phyloP scores from a whole-genome alignment of 352 stramenopile genomes.

The Thalassiosira mediterranea region DNA sequence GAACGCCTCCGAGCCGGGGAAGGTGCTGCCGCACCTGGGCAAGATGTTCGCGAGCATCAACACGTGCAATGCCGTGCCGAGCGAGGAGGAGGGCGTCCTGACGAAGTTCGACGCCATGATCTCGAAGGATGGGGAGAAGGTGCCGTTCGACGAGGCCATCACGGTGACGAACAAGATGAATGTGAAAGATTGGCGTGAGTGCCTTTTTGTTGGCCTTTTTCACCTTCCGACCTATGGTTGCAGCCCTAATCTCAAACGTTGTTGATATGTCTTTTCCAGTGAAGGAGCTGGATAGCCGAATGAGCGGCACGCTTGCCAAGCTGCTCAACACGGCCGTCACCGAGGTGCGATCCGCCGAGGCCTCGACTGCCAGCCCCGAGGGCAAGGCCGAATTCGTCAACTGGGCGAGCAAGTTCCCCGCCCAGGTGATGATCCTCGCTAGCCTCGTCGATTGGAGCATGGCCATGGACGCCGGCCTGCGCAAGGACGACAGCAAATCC shows the following conservation, averaged over 20 bases:
- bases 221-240: no score
- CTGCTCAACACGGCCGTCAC: conserved; percentile 93
- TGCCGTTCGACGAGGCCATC: conserved; percentile 92
- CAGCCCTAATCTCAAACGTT: no score
- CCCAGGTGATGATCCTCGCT: conserved; percentile 98
- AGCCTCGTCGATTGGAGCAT: conserved; percentile 97
- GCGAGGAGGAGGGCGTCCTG: conserved; percentile 66
- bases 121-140: conserved; percentile 98
- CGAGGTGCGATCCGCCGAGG: conserved; percentile 67
- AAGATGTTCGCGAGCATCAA: conserved; percentile 99
- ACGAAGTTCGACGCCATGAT: conserved; percentile 91
- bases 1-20: conserved; percentile 97
- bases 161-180: conserved; percentile 92
- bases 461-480: conserved; percentile 91
- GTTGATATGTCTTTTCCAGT: conserved; percentile 62
- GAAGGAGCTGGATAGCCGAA: conserved; percentile 95
- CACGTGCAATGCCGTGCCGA: conserved; percentile 61
- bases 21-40: conserved; percentile 94
- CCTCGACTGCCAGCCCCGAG: conserved; percentile 74
- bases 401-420: conserved; percentile 97
- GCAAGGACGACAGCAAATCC: conserved; percentile 76
- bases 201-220: neutral
- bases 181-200: conserved; percentile 88
- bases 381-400: conserved; percentile 90
- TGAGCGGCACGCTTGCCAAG: conserved; percentile 95